These are phyloP conservation scores for Abelmoschus esculentus DNA, from an alignment of 345 rosid species.

Conservation along the genomic window DNA sequence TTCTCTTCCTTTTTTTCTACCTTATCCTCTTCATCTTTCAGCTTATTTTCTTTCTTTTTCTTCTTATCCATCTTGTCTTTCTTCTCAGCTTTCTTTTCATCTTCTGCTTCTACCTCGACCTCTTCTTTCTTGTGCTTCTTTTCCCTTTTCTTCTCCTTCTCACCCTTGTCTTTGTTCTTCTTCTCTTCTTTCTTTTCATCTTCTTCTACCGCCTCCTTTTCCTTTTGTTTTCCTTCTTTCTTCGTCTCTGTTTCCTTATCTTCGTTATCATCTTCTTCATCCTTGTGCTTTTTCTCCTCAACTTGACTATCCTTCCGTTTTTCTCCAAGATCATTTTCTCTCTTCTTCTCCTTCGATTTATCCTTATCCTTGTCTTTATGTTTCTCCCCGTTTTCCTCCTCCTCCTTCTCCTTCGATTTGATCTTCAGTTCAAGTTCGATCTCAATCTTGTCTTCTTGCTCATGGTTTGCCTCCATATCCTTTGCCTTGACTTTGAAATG, in stretches of 20 bases:
- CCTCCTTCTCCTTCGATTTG: slow-evolving; percentile 50
- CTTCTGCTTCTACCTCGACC: slow-evolving; percentile 9
- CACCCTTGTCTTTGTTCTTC: neutral
- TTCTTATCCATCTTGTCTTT: slow-evolving; percentile 1
- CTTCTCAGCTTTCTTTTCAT: neutral
- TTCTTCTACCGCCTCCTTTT: neutral
- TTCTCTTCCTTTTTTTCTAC: neutral
- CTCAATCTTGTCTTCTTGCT: slow-evolving; percentile 17
- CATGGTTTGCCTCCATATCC: slow-evolving; percentile 22
- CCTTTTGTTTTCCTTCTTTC: slow-evolving; percentile 2
- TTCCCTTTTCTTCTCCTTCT: neutral
- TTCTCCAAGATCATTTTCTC: slow-evolving; percentile 3
- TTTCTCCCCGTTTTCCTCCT: slow-evolving; percentile 17
- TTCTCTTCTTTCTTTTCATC: slow-evolving; percentile 1
- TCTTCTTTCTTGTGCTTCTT: neutral
- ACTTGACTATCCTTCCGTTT: neutral
- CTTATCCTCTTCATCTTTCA: neutral
- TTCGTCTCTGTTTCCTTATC: neutral
- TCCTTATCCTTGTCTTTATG: slow-evolving; percentile 17
- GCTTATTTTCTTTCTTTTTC: neutral
- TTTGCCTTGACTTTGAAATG: slow-evolving; percentile 44
- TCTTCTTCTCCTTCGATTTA: slow-evolving; percentile 19
- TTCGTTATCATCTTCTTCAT: neutral
- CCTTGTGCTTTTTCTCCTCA: neutral
- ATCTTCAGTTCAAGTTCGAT: slow-evolving; percentile 51